Evolutionary conservation across 257 asterid genomes (phyloP).

Genomic region (Misopates orontium): DNA sequence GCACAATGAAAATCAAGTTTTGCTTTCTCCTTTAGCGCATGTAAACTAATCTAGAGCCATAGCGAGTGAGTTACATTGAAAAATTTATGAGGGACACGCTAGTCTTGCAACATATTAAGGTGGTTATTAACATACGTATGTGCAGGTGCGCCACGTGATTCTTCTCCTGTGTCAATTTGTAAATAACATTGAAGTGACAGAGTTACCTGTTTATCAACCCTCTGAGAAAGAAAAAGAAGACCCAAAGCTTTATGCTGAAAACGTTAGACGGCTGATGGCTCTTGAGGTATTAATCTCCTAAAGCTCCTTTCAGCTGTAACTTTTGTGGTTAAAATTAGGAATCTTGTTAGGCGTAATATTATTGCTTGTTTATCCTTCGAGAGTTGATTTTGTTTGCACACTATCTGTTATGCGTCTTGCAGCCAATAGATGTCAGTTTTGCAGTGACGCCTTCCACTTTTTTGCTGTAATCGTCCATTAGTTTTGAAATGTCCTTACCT

Average conservation of each 20-base stretch:
- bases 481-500: neutral
- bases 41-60: too few species aligned
- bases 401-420: conserved; percentile 18
- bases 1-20: too few species aligned
- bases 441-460: neutral
- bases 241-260: conserved; percentile 86
- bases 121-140: conserved; percentile 29
- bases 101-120: conserved; percentile 46
- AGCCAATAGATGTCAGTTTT: conserved; percentile 7
- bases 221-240: conserved; percentile 85
- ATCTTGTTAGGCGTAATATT: neutral
- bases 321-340: conserved; percentile 3
- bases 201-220: conserved; percentile 79
- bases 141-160: conserved; percentile 84
- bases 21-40: too few species aligned
- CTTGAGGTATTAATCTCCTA: conserved; percentile 58
- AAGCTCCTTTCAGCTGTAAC: conserved; percentile 12
- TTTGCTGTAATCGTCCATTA: neutral
- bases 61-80: too few species aligned
- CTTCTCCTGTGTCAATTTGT: conserved; percentile 88
- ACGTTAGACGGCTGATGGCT: conserved; percentile 87
- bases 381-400: neutral
- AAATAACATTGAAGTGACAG: conserved; percentile 68
- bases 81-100: neutral
- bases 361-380: conserved; percentile 11